Evolutionary conservation across 2,329 filamentous ascomycete species (phyloP), one percentile per base, ranked within the genome.

Genomic region (Colletotrichum australisinense): DNA sequence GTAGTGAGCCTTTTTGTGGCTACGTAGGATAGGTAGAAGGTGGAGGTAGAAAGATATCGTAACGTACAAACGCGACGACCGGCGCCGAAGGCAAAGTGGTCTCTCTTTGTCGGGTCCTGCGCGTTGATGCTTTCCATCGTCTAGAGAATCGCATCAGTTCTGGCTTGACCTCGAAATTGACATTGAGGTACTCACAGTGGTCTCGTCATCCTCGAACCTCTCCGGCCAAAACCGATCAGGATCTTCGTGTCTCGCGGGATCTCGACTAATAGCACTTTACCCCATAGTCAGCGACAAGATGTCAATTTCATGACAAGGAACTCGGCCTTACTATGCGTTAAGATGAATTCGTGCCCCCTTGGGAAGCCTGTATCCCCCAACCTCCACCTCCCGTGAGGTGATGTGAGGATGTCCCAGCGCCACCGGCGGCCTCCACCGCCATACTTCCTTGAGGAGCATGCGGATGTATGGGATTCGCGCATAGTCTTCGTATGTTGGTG

Each of bases 41-140:
- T 5, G 12, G 14, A 42, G 38, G 12, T 16, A 9, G 6, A 6
- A n/a, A 46, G 42, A 8, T 19, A n/a, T 7, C 9, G 3, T 1
- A 14, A 46, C 42, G 42, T n/a, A 68, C 66, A 63, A 22, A 60
- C 66, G 24, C 79, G 78, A 8, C 79, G 77, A n/a, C 79, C 79
- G 14, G 75, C 77, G 6, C 79, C 79, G 62, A 80, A 81, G 4
- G 78, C 59, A 67, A 80, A 81, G 73, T 80, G 78, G 64, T 80
- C 79, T 1, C 79, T 79, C 58, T 78, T 77, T 7, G 76, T 73
- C 11, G 75, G 74, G 53, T 80, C 79, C 22, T 42, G 52, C 6
- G 5, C 4, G 8, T 66, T 66, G 14, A 63, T 68, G 16, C 57
- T 68, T 28, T 68, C 66, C 66, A 68, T 68, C 14, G 66, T 68